These are phyloP conservation scores for Irpex sp. DNA, from an alignment of 1,284 basidiomycete species.

Conservation along the genomic window DNA sequence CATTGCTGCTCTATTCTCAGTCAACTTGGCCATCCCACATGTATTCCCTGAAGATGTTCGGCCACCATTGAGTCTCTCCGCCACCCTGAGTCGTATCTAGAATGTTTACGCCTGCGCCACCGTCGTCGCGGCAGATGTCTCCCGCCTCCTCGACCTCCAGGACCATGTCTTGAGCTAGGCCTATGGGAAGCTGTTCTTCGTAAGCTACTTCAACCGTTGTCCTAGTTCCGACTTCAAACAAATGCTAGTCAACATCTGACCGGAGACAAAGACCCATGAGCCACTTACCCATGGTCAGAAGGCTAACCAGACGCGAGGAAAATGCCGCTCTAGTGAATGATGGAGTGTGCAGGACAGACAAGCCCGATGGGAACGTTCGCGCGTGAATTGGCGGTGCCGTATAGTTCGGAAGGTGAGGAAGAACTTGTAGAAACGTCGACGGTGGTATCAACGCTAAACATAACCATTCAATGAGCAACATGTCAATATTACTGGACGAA, in stretches of 20 bases:
- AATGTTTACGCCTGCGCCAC: constrained; percentile 36
- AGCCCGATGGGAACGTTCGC: constrained; percentile 67
- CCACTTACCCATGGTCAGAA: constrained; percentile 42
- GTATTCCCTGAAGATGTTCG: constrained; percentile 64
- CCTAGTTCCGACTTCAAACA: constrained; percentile 30
- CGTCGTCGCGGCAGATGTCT: constrained; percentile 75
- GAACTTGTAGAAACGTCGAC: constrained; percentile 71
- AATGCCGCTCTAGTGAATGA: constrained; percentile 66
- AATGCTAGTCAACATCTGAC: background rate
- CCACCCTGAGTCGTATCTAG: constrained; percentile 12
- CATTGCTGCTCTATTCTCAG: background rate
- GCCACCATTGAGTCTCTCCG: constrained; percentile 57
- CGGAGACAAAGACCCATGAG: background rate
- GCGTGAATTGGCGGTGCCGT: constrained; percentile 69
- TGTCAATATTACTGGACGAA: background rate
- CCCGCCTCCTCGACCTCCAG: constrained; percentile 64
- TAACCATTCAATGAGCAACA: constrained; percentile 2
- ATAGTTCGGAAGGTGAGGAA: constrained; percentile 64
- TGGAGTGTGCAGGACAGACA: constrained; percentile 85
- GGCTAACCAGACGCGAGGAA: constrained; percentile 54
- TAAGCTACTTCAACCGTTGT: constrained; percentile 65
- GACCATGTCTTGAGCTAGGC: constrained; percentile 74
- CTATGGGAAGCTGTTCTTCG: constrained; percentile 67
- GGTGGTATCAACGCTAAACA: constrained; percentile 82
- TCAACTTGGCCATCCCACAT: constrained; percentile 61